phyloP scores from a whole-genome alignment of 73 alveolate species.

The Paramecium octaurelia region DNA sequence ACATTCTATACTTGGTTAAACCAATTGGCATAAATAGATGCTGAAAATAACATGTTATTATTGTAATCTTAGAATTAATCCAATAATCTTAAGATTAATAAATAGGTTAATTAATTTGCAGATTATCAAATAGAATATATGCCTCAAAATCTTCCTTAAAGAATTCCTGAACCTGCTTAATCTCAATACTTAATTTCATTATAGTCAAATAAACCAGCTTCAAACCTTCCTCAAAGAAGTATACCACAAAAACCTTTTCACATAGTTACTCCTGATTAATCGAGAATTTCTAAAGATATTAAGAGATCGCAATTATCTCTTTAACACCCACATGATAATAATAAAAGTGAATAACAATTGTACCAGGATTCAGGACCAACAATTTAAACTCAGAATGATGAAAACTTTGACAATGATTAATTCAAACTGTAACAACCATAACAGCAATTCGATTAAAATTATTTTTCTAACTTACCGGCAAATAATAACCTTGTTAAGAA shows the following conservation, averaged over 20 bases:
- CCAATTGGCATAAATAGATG: neutral
- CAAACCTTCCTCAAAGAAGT: neutral
- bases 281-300: neutral
- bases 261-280: neutral
- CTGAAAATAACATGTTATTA: neutral
- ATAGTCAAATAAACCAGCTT: neutral
- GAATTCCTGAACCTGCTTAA: neutral
- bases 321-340: neutral
- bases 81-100: neutral
- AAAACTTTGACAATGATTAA: neutral
- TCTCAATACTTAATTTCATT: neutral
- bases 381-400: neutral
- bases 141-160: neutral
- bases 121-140: neutral
- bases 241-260: neutral
- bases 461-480: neutral
- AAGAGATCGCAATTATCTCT: neutral
- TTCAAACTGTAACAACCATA: neutral
- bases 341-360: neutral
- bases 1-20: neutral
- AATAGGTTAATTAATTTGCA: neutral
- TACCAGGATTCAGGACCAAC: neutral
- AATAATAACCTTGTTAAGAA: neutral
- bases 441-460: neutral
- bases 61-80: neutral